Evolutionary conservation across 73 alveolate species (phyloP).

Genomic region (Paramecium tetraurelia): DNA sequence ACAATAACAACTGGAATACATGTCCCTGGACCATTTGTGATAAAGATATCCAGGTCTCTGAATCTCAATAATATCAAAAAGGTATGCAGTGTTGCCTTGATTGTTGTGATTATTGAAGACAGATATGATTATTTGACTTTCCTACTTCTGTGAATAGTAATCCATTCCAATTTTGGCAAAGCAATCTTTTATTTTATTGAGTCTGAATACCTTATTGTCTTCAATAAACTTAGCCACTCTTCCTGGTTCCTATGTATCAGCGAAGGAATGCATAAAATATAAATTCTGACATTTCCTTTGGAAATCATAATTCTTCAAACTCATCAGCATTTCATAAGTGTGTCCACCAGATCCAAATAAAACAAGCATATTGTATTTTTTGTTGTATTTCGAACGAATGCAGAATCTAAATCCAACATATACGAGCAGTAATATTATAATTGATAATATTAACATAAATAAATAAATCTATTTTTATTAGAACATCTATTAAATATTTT

Average conservation of each 20-base stretch:
- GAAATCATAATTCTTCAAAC: background rate
- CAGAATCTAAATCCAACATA: background rate
- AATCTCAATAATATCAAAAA: background rate
- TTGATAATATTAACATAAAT: background rate
- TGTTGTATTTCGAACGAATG: background rate
- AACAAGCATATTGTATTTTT: background rate
- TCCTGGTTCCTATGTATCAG: conserved; percentile 6
- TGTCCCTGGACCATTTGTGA: conserved; percentile 35
- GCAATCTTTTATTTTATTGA: background rate
- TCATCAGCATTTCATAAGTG: background rate
- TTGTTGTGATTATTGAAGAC: conserved; percentile 1
- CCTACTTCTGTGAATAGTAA: conserved; percentile 26
- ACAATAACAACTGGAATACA: background rate
- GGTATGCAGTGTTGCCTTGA: background rate
- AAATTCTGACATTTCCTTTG: background rate
- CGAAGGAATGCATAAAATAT: conserved; percentile 26
- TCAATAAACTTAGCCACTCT: conserved; percentile 23
- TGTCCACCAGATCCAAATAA: background rate
- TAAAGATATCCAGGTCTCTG: background rate
- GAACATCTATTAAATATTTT: background rate
- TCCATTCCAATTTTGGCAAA: background rate
- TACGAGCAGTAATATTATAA: background rate
- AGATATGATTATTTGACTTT: conserved; percentile 27
- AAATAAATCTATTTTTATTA: background rate
- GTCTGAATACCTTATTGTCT: background rate